A percentile compares a stretch with the other conserved stretches of the same genome.
phyloP scores from a whole-genome alignment of 2,329 filamentous ascomycete genomes.

The Aureobasidium pullulans region DNA sequence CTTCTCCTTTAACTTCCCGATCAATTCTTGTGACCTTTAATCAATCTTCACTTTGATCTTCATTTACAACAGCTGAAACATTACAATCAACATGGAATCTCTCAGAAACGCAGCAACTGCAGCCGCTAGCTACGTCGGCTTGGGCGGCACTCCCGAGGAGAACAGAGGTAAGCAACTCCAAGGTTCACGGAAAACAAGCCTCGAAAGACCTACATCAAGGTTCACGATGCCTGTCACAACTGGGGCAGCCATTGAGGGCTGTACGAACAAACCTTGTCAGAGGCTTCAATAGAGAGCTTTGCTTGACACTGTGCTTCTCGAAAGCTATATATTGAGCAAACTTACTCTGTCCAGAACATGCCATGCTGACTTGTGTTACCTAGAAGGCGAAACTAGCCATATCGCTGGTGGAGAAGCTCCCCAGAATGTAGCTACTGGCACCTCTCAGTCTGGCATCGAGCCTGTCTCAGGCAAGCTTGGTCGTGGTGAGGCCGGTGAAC shows the following conservation, averaged over 20 bases:
- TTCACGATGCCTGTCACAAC: not conserved
- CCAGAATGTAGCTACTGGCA: not conserved
- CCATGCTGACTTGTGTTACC: not conserved
- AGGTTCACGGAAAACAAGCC: not conserved
- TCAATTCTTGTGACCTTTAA: not conserved
- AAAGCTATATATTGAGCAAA: not conserved
- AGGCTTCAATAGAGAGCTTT: too few relatives aligned
- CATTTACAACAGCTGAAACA: not conserved
- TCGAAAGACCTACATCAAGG: not conserved
- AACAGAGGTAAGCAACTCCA: not conserved
- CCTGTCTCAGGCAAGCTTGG: conserved; percentile 66
- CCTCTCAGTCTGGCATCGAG: conserved; percentile 44
- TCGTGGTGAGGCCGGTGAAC: conserved; percentile 59
- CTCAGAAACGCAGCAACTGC: conserved; percentile 13
- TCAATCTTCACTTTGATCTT: not conserved
- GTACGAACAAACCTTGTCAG: too few relatives aligned
- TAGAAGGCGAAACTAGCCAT: not conserved
- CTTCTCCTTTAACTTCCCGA: not conserved
- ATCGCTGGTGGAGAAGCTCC: conserved; percentile 10
- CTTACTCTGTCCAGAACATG: too few relatives aligned
- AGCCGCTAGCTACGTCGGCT: conserved; percentile 4
- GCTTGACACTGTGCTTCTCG: too few relatives aligned
- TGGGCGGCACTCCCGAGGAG: not conserved
- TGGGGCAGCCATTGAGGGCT: not conserved
- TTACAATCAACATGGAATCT: conserved; percentile 5